Evolutionary conservation across 257 asterid genomes (phyloP), one percentile per base, ranked within the genome.

Genomic region (Gentiana dahurica): DNA sequence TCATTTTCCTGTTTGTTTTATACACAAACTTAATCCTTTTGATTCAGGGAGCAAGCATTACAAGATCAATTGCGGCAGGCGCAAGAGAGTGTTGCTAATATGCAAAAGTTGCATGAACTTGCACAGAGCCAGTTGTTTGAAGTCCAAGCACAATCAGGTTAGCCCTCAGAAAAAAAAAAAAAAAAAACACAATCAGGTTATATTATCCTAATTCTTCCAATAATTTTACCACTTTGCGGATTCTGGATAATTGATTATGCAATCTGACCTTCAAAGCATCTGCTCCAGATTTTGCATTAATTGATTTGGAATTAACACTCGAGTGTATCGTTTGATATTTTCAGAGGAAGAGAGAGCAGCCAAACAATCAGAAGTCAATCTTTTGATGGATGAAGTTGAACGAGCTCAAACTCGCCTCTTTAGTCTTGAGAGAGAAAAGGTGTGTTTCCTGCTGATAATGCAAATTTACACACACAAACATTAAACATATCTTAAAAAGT

Each of bases 391-490:
- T 76, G 99, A 92, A 81, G 90, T 92, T 73, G 99, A 92, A 59
- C 85, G 89, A 49, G 99, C 99, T 65, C 99, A 92, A 72, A 65
- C 89, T 66, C 95, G 95, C 66, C 99, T 92, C 60, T 71, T 74
- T 64, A 83, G 95, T 73, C 99, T 92, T 54, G 97, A 92, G 67
- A 92, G 99, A 77, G 95, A 92, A 73, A 92, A 88, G 99, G 99
- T 88, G 50, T 68, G 70, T 59, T 12, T 8, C 36, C 41, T 41
- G 46, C 46, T 7, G 46, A 3, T 41, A 41, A 3, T 5, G 9
- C 10, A 41, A 41, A 41, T 24, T 24, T 24, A 24, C 24, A 24
- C 24, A 24, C 24, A 24, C 24, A 24, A 24, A 24, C 24, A 24
- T 24, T 24, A 24, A 24, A 24, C 24, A 24, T 24, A 24, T 24